Evolutionary conservation across 257 asterid species (phyloP).

Genomic region (Lithospermum erythrorhizon): DNA sequence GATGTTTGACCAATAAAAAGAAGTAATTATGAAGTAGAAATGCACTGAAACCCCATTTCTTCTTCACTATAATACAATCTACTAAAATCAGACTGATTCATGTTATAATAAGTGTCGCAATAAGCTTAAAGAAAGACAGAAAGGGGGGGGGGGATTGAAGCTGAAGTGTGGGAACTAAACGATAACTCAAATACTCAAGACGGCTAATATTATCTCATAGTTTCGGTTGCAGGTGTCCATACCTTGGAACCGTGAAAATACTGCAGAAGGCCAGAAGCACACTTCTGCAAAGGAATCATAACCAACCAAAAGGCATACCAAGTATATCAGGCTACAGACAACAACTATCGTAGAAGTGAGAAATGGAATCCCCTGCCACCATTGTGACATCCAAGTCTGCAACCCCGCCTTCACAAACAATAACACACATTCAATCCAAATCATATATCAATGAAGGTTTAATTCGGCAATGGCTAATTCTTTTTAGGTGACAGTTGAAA

Average conservation of each 20-base stretch:
- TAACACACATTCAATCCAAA: not conserved
- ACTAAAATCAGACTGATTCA: too few relatives aligned
- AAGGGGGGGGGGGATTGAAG: too few relatives aligned
- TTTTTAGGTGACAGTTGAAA: too few relatives aligned
- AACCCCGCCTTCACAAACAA: conserved; percentile 58
- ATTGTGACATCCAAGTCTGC: conserved; percentile 67
- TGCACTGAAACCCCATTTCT: too few relatives aligned
- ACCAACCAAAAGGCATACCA: conserved; percentile 79
- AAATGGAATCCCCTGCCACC: conserved; percentile 97
- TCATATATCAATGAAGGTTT: too few relatives aligned
- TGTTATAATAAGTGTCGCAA: too few relatives aligned
- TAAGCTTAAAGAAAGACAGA: not conserved
- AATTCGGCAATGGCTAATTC: not conserved
- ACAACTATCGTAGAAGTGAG: conserved; percentile 60
- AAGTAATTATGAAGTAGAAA: too few relatives aligned
- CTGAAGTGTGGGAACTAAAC: not conserved
- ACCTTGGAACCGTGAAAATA: conserved; percentile 86
- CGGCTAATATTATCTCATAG: not conserved
- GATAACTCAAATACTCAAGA: not conserved
- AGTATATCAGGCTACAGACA: conserved; percentile 68
- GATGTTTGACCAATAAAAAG: too few relatives aligned
- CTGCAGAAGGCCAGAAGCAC: conserved; percentile 83
- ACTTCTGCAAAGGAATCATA: conserved; percentile 85
- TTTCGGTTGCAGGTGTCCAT: conserved; percentile 8
- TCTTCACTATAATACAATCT: not conserved